These are phyloP conservation scores for Tagetes erecta DNA, from an alignment of 129 eudicot genomes.

Conservation along the genomic window DNA sequence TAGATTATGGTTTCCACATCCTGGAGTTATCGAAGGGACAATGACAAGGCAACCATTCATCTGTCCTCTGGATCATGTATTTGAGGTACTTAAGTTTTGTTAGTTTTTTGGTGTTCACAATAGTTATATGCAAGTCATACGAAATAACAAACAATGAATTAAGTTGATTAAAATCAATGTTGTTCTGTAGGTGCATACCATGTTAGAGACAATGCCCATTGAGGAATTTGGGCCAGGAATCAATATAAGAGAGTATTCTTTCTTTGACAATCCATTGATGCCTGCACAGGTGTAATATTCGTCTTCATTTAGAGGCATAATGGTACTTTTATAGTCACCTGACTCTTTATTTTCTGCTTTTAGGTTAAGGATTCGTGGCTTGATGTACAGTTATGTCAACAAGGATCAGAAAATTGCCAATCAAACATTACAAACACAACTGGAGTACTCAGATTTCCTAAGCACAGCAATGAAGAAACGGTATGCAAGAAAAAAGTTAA, in stretches of 20 bases:
- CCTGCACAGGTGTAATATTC: slow-evolving; percentile 53
- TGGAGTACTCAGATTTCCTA: slow-evolving; percentile 69
- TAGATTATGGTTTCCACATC: slow-evolving; percentile 97
- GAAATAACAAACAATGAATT: background rate
- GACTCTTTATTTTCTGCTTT: slow-evolving; percentile 22
- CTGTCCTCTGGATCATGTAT: slow-evolving; percentile 92
- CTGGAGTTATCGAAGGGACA: slow-evolving; percentile 72
- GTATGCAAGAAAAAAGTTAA: slow-evolving; percentile 38
- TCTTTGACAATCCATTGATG: slow-evolving; percentile 75
- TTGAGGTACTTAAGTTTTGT: slow-evolving; percentile 59
- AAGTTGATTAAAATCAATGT: background rate
- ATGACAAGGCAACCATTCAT: slow-evolving; percentile 86
- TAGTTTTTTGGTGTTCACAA: background rate
- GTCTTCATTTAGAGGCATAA: background rate
- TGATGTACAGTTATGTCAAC: slow-evolving; percentile 88
- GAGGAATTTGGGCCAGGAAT: slow-evolving; percentile 82
- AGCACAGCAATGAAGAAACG: slow-evolving; percentile 74
- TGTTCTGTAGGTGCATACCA: slow-evolving; percentile 63
- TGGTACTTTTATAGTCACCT: slow-evolving; percentile 11
- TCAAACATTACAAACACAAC: slow-evolving; percentile 53
- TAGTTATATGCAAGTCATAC: background rate
- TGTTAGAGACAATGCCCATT: slow-evolving; percentile 65
- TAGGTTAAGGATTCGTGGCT: slow-evolving; percentile 99
- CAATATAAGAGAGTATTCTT: slow-evolving; percentile 74
- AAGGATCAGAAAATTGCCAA: slow-evolving; percentile 67